phyloP scores from a whole-genome alignment of 2,329 filamentous ascomycete species.

The Ustulina deusta region DNA sequence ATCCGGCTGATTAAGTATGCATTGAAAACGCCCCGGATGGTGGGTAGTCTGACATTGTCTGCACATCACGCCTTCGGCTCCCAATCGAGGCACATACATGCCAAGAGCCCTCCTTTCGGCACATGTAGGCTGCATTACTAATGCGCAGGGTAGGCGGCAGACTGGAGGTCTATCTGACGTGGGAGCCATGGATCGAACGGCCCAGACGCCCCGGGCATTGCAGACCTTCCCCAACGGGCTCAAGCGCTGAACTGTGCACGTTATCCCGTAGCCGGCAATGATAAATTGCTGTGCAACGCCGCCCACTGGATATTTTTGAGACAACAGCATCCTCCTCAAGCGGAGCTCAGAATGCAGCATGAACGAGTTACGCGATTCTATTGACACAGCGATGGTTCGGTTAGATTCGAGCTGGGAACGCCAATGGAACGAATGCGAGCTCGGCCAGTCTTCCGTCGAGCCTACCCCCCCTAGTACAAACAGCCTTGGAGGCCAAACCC shows the following conservation, averaged over 20 bases:
- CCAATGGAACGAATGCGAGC: conserved; percentile 13
- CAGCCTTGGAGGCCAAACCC: conserved; percentile 27
- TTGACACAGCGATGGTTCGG: background rate
- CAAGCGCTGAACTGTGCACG: conserved; percentile 7
- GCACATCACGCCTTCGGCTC: background rate
- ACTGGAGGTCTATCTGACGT: conserved; percentile 16
- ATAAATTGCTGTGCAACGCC: conserved; percentile 14
- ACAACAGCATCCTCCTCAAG: background rate
- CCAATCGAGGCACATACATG: conserved; percentile 1
- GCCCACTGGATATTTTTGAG: background rate
- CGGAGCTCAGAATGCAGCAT: conserved; percentile 17
- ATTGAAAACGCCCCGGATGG: conserved; percentile 5
- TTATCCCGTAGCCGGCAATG: conserved; percentile 8
- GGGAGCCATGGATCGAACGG: conserved; percentile 15
- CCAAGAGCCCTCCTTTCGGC: conserved; percentile 4
- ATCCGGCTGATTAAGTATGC: conserved; percentile 13
- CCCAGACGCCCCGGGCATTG: conserved; percentile 1
- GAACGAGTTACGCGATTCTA: conserved; percentile 4
- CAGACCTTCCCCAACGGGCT: conserved; percentile 13
- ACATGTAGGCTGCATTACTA: conserved; percentile 6
- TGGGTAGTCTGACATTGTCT: conserved; percentile 1
- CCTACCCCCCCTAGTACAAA: conserved; percentile 22
- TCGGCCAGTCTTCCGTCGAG: conserved; percentile 17
- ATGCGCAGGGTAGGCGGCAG: background rate
- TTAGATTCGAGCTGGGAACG: conserved; percentile 2